These are phyloP conservation scores for Fabrea salina DNA, from an alignment of 169 alveolate genomes.

Conservation along the genomic window DNA sequence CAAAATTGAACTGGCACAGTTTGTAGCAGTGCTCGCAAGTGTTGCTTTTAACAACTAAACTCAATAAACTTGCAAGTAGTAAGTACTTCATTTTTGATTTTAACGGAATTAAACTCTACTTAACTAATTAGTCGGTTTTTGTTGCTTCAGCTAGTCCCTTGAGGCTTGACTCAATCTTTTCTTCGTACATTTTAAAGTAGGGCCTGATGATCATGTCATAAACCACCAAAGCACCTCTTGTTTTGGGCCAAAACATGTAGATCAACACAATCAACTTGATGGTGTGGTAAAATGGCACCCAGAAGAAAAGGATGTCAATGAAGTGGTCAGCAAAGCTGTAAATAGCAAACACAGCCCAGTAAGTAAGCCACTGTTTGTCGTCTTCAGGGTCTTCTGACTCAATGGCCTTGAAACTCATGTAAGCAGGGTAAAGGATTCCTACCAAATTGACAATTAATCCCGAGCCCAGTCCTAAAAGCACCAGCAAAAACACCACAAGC, in stretches of 20 bases:
- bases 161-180: constrained; percentile 37
- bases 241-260: constrained; percentile 81
- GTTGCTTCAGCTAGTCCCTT: background rate
- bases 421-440: constrained; percentile 71
- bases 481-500: constrained; percentile 24
- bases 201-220: constrained; percentile 47
- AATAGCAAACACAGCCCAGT: constrained; percentile 88
- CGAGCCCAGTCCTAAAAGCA: constrained; percentile 52
- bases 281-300: constrained; percentile 88
- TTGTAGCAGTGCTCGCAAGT: constrained; percentile 10
- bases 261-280: constrained; percentile 80
- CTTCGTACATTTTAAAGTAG: constrained; percentile 46
- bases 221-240: too few species aligned
- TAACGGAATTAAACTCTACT: too few species aligned
- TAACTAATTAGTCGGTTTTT: too few species aligned
- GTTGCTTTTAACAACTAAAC: too few species aligned
- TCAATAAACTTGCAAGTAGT: too few species aligned
- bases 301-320: constrained; percentile 76
- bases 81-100: too few species aligned
- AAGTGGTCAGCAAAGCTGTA: constrained; percentile 82
- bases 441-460: constrained; percentile 40
- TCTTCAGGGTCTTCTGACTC: constrained; percentile 75
- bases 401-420: constrained; percentile 83
- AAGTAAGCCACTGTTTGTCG: constrained; percentile 90
- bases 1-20: constrained; percentile 17